These are phyloP conservation scores for Ilex aquifolium DNA, from an alignment of 257 asterid species.

Conservation along the genomic window DNA sequence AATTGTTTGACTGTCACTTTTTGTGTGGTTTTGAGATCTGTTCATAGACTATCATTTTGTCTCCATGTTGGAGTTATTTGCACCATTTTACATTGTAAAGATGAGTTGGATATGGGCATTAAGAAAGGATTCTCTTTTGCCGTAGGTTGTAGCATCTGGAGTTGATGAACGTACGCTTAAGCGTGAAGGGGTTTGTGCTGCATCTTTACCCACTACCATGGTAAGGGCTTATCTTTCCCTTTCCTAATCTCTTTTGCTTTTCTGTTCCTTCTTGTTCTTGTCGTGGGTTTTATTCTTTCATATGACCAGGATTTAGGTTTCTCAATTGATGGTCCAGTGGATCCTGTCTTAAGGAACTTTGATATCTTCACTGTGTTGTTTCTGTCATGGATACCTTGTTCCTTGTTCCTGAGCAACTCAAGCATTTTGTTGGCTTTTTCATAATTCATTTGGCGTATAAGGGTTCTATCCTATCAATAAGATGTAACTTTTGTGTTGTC, in stretches of 20 bases:
- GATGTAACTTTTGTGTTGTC: background rate
- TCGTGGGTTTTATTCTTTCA: background rate
- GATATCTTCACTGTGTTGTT: background rate
- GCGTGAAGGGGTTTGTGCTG: slow-evolving; percentile 99
- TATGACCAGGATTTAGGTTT: too few species aligned
- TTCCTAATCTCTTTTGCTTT: background rate
- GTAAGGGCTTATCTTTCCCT: slow-evolving; percentile 29
- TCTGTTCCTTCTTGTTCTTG: background rate
- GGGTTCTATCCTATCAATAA: background rate
- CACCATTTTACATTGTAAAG: too few species aligned
- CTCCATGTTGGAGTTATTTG: too few species aligned
- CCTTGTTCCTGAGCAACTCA: background rate
- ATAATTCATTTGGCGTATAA: background rate
- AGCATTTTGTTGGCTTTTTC: background rate
- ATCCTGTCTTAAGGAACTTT: background rate
- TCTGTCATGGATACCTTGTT: background rate
- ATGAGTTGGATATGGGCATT: too few species aligned
- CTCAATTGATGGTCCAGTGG: too few species aligned
- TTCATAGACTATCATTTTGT: background rate
- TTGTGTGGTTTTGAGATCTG: background rate
- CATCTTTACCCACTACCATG: slow-evolving; percentile 98
- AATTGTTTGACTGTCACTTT: background rate
- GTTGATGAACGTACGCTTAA: slow-evolving; percentile 89
- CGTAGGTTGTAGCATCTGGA: slow-evolving; percentile 95
- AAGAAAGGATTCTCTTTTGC: slow-evolving; percentile 8